Evolutionary conservation across 2,329 filamentous ascomycete species (phyloP), one percentile per base, ranked within the genome.

Genomic region (Fusarium austroafricanum): DNA sequence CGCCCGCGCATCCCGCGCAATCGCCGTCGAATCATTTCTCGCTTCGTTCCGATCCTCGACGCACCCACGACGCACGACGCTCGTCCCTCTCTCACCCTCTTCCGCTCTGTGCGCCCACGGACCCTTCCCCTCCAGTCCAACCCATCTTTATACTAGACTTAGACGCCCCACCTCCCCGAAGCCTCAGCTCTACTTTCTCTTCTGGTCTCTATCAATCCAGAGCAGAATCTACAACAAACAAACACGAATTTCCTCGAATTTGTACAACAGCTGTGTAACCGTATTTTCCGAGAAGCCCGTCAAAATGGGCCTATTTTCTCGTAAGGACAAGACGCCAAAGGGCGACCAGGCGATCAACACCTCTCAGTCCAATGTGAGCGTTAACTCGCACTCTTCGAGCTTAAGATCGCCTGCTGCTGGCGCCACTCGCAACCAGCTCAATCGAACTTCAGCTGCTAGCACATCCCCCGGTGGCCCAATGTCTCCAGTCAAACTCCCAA

Each of bases 401-500:
- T 56, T 74, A 60, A 66, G 65, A 63, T 74, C 72, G 12, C 72
- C 71, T 43, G 61, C 64, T 17, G 59, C 67, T 7, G 70, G 70
- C 50, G 47, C 51, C 40, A 56, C 54, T 29, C 72, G 72, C 38
- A 74, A 76, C 78, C 72, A 75, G 76, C 64, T 81, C 71, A 86
- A 86, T 75, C 84, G 86, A 71, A 79, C 80, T 17, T 87, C 86
- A 10, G 83, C 80, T 46, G 79, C 81, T 55, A 87, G 84, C 68
- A 80, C 80, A 54, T 78, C 26, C 26, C 26, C 73, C 12, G 81
- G 75, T 31, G 83, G 84, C 12, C 83, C 85, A 44, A 85, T 87
- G 76, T 83, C 84, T 35, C 83, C 77, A 61, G 76, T 78, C 70
- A 83, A 80, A 65, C 86, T 94, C 70, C 89, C 91, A 71, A 92